A percentile compares a stretch with the other conserved stretches of the same genome.
These are phyloP conservation scores for Penicillium thymicola DNA, from an alignment of 2,329 filamentous ascomycete species.

Conservation along the genomic window DNA sequence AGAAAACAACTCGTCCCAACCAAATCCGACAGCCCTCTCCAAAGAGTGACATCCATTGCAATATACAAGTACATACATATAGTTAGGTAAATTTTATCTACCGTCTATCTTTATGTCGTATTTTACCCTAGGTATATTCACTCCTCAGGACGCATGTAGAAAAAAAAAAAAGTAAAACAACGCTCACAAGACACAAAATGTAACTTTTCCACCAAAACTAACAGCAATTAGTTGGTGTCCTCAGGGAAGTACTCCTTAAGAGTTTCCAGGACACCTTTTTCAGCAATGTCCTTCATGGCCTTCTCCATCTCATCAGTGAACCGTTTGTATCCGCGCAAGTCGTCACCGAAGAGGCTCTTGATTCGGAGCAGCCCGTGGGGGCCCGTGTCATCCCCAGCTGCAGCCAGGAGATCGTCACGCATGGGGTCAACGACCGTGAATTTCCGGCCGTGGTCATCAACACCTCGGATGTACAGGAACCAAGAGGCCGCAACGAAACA, in stretches of 20 bases:
- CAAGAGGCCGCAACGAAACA: slow-evolving; percentile 50
- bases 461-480: slow-evolving; percentile 53
- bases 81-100: slow-evolving; percentile 3
- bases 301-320: slow-evolving; percentile 48
- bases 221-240: slow-evolving; percentile 41
- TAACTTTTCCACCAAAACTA: slow-evolving; percentile 5
- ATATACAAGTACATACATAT: slow-evolving; percentile 1
- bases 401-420: slow-evolving; percentile 47
- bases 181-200: slow-evolving; percentile 15
- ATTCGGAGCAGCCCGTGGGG: slow-evolving; percentile 47
- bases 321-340: slow-evolving; percentile 48
- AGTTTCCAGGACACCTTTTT: slow-evolving; percentile 50
- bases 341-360: slow-evolving; percentile 51
- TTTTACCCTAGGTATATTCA: slow-evolving; percentile 6
- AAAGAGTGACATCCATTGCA: not conserved
- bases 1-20: not conserved
- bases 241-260: slow-evolving; percentile 39
- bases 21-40: not conserved
- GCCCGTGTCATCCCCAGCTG: slow-evolving; percentile 45
- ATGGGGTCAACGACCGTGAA: slow-evolving; percentile 49
- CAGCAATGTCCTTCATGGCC: slow-evolving; percentile 48
- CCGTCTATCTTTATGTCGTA: slow-evolving; percentile 19
- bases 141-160: slow-evolving; percentile 10
- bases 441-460: slow-evolving; percentile 47
- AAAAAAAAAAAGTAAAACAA: slow-evolving; percentile 12